Evolutionary conservation across 2,329 filamentous ascomycete species (phyloP).

Genomic region (Leptoxyphium fumago): DNA sequence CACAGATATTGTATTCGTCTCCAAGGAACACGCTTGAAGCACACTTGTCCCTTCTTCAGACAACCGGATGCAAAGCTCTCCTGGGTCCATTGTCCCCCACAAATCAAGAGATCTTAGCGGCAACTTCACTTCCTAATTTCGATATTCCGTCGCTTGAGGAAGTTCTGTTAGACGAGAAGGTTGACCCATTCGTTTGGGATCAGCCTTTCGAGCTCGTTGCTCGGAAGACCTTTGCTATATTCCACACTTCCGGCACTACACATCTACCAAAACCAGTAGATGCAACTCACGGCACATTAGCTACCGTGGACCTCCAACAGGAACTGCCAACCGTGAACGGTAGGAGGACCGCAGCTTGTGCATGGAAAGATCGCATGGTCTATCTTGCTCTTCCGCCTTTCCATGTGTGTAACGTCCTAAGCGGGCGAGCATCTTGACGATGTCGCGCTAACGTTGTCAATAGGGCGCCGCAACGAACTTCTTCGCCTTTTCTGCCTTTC

Average conservation of each 20-base stretch:
- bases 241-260: conserved; percentile 8
- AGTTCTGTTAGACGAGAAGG: not conserved
- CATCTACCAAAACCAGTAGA: not conserved
- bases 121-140: not conserved
- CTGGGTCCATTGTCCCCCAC: not conserved
- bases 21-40: not conserved
- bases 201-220: not conserved
- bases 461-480: conserved; percentile 5
- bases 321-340: conserved; percentile 3
- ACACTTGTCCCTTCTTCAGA: not conserved
- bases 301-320: conserved; percentile 2
- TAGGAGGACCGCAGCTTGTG: not conserved
- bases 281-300: not conserved
- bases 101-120: not conserved
- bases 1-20: not conserved
- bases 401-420: conserved; percentile 1
- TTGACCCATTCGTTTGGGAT: not conserved
- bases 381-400: conserved; percentile 6
- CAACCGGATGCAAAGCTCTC: not conserved
- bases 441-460: not conserved
- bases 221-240: conserved; percentile 8
- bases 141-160: not conserved
- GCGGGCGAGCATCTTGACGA: too few species aligned
- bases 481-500: conserved; percentile 6
- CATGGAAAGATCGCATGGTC: conserved; percentile 2